Percentiles rank a stretch among this genome's conserved stretches.
Evolutionary conservation across 176 grass and related monocot genomes (phyloP).

Genomic region (Aegilops tauschii): DNA sequence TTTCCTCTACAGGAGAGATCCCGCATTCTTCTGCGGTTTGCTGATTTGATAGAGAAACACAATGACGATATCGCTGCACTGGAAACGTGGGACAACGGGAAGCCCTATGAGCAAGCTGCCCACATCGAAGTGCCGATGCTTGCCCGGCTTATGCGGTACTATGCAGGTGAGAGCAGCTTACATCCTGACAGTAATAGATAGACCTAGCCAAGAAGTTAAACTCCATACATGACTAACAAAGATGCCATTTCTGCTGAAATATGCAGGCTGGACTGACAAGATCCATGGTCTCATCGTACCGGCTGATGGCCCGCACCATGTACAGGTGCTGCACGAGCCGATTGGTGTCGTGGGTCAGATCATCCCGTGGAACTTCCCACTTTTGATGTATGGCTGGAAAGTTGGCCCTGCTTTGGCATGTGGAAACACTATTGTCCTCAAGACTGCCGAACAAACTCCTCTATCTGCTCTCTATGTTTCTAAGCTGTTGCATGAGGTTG

Average conservation of each 20-base stretch:
- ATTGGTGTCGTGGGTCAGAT: conserved; percentile 88
- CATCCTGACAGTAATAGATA: background rate
- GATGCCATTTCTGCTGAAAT: background rate
- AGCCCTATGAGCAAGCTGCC: conserved; percentile 85
- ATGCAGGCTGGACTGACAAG: conserved; percentile 83
- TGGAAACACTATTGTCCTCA: conserved; percentile 84
- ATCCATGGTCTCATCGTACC: conserved; percentile 91
- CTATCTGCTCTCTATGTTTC: conserved; percentile 66
- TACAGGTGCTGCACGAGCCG: conserved; percentile 85
- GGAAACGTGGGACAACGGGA: conserved; percentile 98
- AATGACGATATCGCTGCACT: conserved; percentile 89
- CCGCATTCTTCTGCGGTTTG: conserved; percentile 57
- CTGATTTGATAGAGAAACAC: conserved; percentile 93
- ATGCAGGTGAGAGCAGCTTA: conserved; percentile 50
- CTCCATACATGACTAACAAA: background rate
- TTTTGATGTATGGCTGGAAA: conserved; percentile 94
- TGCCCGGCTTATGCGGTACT: conserved; percentile 86
- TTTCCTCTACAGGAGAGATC: conserved; percentile 72
- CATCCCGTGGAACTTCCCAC: conserved; percentile 98
- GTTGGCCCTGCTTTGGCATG: conserved; percentile 92
- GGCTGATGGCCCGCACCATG: conserved; percentile 82
- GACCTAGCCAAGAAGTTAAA: background rate
- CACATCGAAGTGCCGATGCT: conserved; percentile 71
- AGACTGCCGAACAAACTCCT: conserved; percentile 95
- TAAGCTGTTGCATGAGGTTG: conserved; percentile 85